Evolutionary conservation across 2,329 filamentous ascomycete species (phyloP), one percentile per base, ranked within the genome.

Genomic region (Aspergillus fijiensis): DNA sequence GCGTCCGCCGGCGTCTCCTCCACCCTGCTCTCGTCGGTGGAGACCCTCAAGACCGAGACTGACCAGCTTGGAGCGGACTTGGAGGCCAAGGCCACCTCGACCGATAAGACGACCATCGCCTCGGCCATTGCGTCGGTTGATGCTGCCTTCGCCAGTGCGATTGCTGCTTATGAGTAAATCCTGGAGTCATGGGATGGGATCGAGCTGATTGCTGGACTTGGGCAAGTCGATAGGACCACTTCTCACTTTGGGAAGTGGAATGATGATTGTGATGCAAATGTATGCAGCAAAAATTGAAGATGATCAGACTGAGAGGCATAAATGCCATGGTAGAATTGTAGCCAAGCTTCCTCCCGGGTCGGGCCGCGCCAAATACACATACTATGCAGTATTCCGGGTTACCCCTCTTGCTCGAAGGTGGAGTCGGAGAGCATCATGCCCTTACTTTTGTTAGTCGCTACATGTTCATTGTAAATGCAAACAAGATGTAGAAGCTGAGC

Each of bases 71-170:
- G 51, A 25, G 51, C 51, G 14, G 51, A 53, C 23, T 21, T 53
- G 19, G 51, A 53, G 51, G 51, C 51, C 4, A 53, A 39, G 6
- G 51, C 35, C 12, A 53, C 51, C 35, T 42, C 51, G 23, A 53
- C 33, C 11, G 51, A 53, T n/a, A 16, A 35, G 4, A n/a, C 31
- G 23, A 53, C 51, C 1, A 53, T 53, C 19, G 51, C 51, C 3
- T 53, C 51, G 9, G 35, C 33, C 7, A 14, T 53, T 21, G 14
- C 51, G 4, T 16, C 31, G 7, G 35, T 53, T 9, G 51, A 53
- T 27, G 51, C 51, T 23, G 51, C 51, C 11, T 53, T 53, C 23
- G 33, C 51, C 3, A 53, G 51, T 47, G 51, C 51, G 25, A 42
- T 53, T 19, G 35, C 51, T n/a, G 51, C 51, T 6, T 53, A 53